A percentile compares a stretch with the other conserved stretches of the same genome.
Conservation (phyloP, 2,329 filamentous ascomycete genomes). For the Scedosporium minutisporum region DNA sequence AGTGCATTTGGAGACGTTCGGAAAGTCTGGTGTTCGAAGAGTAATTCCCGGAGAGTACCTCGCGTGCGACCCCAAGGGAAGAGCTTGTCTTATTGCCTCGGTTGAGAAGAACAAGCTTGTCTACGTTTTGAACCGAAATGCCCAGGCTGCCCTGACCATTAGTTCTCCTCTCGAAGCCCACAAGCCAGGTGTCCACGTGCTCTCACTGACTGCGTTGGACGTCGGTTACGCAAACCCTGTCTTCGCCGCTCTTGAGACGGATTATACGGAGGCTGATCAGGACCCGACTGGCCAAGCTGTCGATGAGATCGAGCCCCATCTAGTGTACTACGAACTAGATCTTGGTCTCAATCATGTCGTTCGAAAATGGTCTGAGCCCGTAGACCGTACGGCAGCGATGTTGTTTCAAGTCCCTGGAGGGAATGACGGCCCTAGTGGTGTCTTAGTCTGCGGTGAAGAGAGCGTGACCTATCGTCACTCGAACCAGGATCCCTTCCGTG, state of each 20-base stretch:
- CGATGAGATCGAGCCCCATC: slow-evolving; percentile 58
- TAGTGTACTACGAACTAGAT: slow-evolving; percentile 97
- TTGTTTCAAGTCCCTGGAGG: slow-evolving; percentile 95
- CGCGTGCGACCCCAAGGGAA: slow-evolving; percentile 87
- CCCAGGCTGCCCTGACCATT: slow-evolving; percentile 89
- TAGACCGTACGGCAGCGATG: slow-evolving; percentile 79
- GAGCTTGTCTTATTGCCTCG: slow-evolving; percentile 88
- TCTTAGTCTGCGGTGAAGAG: slow-evolving; percentile 88
- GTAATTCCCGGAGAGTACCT: slow-evolving; percentile 95
- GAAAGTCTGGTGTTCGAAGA: slow-evolving; percentile 88
- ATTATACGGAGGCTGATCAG: slow-evolving; percentile 85
- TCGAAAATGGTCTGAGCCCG: slow-evolving; percentile 88
- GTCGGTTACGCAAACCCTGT: slow-evolving; percentile 96
- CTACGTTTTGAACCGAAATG: slow-evolving; percentile 92
- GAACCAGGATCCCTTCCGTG: slow-evolving; percentile 79
- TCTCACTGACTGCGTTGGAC: slow-evolving; percentile 79
- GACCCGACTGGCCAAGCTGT: slow-evolving; percentile 79
- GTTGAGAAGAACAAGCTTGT: slow-evolving; percentile 99
- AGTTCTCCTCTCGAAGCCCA: slow-evolving; percentile 96
- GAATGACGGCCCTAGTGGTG: slow-evolving; percentile 85
- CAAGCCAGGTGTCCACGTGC: slow-evolving; percentile 82
- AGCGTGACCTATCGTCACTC: slow-evolving; percentile 96
- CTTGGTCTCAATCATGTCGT: slow-evolving; percentile 95
- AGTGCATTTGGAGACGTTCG: slow-evolving; percentile 93
- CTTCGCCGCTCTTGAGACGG: slow-evolving; percentile 88